Conservation (phyloP, 805 yeast genomes). For the Henningerozyma blattae region DNA sequence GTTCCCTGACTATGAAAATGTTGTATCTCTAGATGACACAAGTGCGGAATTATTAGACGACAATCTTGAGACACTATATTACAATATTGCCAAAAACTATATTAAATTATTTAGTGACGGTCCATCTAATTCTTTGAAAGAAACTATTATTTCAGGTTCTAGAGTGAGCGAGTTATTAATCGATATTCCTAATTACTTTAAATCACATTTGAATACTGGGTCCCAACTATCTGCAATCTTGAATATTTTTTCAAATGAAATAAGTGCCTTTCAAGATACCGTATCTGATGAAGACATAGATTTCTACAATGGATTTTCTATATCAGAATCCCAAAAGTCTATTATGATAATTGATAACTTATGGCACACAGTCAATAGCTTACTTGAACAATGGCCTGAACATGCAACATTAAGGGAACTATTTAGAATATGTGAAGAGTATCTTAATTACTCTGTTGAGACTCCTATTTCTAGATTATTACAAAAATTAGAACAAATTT, state of each 20-base stretch:
- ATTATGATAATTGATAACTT: conserved; percentile 35
- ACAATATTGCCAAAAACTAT: conserved; percentile 37
- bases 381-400: conserved; percentile 79
- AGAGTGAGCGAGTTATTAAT: conserved; percentile 20
- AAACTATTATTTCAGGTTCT: conserved; percentile 32
- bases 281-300: conserved; percentile 24
- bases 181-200: conserved; percentile 12
- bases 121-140: conserved; percentile 4
- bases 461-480: conserved; percentile 70
- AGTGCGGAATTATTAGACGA: conserved; percentile 2
- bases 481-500: conserved; percentile 77
- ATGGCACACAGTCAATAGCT: conserved; percentile 31
- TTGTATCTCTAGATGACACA: conserved; percentile 15
- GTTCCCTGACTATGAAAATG: conserved; percentile 81
- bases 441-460: conserved; percentile 44
- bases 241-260: conserved; percentile 23
- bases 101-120: conserved; percentile 28
- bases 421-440: conserved; percentile 50
- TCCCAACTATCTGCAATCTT: conserved; percentile 27
- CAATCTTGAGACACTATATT: conserved; percentile 36
- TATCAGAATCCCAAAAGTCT: conserved; percentile 50
- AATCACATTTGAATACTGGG: conserved; percentile 14
- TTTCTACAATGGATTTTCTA: conserved; percentile 55
- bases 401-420: conserved; percentile 78
- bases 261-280: conserved; percentile 18